A percentile compares a stretch with the other conserved stretches of the same genome.
Evolutionary conservation across 2,329 filamentous ascomycete genomes (phyloP).

Genomic region (Microascus cirrosus): DNA sequence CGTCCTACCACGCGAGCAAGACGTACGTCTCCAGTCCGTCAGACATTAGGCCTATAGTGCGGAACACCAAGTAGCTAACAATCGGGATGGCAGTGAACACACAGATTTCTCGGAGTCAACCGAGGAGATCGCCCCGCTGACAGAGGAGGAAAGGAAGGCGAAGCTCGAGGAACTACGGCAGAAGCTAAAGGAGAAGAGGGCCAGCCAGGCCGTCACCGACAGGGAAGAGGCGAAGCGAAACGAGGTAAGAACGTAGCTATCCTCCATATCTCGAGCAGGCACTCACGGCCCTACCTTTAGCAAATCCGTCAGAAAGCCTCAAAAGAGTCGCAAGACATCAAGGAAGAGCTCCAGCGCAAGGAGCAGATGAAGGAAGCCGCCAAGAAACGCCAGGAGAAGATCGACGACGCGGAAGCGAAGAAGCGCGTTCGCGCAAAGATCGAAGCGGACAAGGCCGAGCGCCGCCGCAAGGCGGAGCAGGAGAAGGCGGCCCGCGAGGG

Average conservation of each 20-base stretch:
- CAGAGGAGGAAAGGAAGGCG: constrained; percentile 81
- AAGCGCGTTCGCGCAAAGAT: constrained; percentile 87
- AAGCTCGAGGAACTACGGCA: constrained; percentile 64
- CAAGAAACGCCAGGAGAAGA: constrained; percentile 78
- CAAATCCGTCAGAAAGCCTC: constrained; percentile 76
- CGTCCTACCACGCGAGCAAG: constrained; percentile 84
- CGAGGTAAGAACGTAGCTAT: constrained; percentile 42
- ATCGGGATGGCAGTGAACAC: constrained; percentile 52
- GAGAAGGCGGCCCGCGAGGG: constrained; percentile 83
- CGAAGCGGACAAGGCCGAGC: constrained; percentile 84
- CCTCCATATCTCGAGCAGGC: background rate
- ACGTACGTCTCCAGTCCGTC: constrained; percentile 37
- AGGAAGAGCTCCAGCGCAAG: constrained; percentile 79
- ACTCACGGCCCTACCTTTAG: constrained; percentile 18
- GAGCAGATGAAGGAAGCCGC: constrained; percentile 87
- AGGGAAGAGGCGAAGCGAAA: constrained; percentile 77
- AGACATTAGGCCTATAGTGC: background rate
- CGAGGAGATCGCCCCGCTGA: constrained; percentile 82
- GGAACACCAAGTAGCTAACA: background rate
- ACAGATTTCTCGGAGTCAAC: constrained; percentile 87
- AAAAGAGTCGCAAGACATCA: constrained; percentile 76
- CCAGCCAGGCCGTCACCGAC: constrained; percentile 56
- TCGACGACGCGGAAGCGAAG: constrained; percentile 74
- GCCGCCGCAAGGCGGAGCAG: constrained; percentile 71
- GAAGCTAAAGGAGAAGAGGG: constrained; percentile 62